Conservation (phyloP, 352 stramenopile species). For the Pythium scleroteichum region DNA sequence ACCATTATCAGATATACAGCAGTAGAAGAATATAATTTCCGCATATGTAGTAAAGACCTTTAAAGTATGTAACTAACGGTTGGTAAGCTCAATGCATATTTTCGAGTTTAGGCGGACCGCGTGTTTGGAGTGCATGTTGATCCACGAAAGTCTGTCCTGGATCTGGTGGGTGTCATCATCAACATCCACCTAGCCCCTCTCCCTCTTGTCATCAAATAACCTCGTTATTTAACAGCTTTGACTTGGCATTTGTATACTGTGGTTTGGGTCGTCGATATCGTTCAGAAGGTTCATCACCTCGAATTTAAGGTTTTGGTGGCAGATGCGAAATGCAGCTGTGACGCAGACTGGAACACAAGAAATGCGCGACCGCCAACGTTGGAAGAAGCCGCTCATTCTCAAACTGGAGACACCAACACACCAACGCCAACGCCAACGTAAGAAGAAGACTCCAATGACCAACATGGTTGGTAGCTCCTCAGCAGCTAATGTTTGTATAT, state of each 20-base stretch:
- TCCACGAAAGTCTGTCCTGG: neutral
- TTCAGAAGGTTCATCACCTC: slow-evolving; percentile 6
- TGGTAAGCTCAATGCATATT: slow-evolving; percentile 6
- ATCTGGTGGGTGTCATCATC: slow-evolving; percentile 18
- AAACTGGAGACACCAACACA: too few relatives aligned
- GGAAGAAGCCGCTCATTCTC: too few relatives aligned
- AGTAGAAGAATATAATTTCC: slow-evolving; percentile 1
- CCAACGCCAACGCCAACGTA: slow-evolving; percentile 5
- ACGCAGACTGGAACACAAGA: neutral
- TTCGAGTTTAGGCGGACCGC: neutral
- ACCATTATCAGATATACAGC: too few relatives aligned
- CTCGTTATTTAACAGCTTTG: slow-evolving; percentile 13
- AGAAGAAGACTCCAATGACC: neutral
- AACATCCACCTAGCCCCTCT: slow-evolving; percentile 2
- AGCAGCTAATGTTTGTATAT: neutral
- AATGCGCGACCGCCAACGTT: slow-evolving; percentile 1
- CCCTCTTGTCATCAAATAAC: slow-evolving; percentile 9
- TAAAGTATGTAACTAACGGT: slow-evolving; percentile 1
- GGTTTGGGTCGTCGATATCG: neutral
- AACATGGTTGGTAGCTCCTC: slow-evolving; percentile 11
- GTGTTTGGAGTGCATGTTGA: slow-evolving; percentile 16
- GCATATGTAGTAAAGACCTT: neutral
- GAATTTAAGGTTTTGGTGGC: slow-evolving; percentile 10
- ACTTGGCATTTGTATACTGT: slow-evolving; percentile 7
- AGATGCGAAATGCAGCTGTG: slow-evolving; percentile 11